Evolutionary conservation across 176 grass and related monocot genomes (phyloP).

Genomic region (Raddia guianensis): DNA sequence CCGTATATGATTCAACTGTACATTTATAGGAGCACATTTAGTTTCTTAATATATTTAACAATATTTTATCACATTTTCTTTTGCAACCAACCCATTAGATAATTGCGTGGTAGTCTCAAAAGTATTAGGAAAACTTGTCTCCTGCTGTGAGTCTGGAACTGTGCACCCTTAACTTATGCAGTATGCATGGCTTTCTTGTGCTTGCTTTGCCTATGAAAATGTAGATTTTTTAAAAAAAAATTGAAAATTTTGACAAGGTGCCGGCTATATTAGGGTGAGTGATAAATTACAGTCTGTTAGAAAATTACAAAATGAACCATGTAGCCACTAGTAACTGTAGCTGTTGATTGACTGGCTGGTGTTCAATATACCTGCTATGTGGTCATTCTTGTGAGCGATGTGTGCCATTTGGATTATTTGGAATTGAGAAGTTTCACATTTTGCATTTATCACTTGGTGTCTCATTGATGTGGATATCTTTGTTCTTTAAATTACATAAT

Average conservation of each 20-base stretch:
- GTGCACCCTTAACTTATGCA: neutral
- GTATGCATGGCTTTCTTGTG: neutral
- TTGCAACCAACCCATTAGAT: neutral
- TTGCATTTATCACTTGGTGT: conserved; percentile 3
- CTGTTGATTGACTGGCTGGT: neutral
- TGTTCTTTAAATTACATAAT: neutral
- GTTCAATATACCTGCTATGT: neutral
- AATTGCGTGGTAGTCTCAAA: neutral
- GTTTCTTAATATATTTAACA: conserved; percentile 2
- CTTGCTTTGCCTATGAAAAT: neutral
- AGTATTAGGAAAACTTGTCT: neutral
- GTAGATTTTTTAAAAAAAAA: neutral
- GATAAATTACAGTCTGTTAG: too few species aligned
- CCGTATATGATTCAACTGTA: neutral
- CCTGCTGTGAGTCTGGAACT: neutral
- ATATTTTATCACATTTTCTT: neutral
- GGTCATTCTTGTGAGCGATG: neutral
- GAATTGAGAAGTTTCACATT: neutral
- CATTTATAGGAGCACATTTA: neutral
- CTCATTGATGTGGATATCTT: neutral
- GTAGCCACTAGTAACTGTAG: neutral
- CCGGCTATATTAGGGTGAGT: too few species aligned
- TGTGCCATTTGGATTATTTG: neutral
- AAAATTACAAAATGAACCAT: too few species aligned
- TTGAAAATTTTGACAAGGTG: too few species aligned